Base-by-base conservation (phyloP, 2,329 filamentous ascomycete species). In the Fonsecaea erecta region DNA sequence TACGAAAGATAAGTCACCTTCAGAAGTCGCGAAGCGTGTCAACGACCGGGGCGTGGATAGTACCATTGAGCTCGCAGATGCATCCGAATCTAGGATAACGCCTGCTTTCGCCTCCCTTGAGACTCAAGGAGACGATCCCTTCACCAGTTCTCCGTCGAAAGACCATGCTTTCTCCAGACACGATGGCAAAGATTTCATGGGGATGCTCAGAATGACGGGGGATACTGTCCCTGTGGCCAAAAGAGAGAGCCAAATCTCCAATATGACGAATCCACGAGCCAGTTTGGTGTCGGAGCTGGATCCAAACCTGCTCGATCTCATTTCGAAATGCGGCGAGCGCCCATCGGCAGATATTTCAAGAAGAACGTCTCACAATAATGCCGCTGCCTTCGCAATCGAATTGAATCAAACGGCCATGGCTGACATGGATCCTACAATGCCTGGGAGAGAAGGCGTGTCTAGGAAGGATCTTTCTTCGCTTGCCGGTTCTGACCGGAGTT, bases 211-310 rank as follows among this genome's bases (percentile, higher is more conserved):
- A 40, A 37, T 18, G 7, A 35, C 62, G 32, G 54, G 57, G 14
- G 53, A 53, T 28, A 61, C 30, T n/a, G 46, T 55, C 35, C 8
- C 54, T 14, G 21, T 30, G 6, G 30, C 43, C 21, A 63, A 60
- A 48, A 43, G 59, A 48, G 53, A 48, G 32, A 62, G 52, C 21
- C 48, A 52, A 12, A 43, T 48, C 24, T 59, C 55, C 28, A 28
- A 60, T 46, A 48, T n/a, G n/a, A 55, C 58, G 9, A 28, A 55
- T 35, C 30, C 37, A 30, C 64, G 62, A 21, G 55, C 54, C 26
- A 69, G 68, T 46, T 51, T 70, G n/a, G 32, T 68, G 14, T 64
- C 65, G 21, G 62, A 63, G 11, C 37, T 71, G n/a, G 65, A 71
- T 52, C 66, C 64, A 8, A 59, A 48, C 26, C 52, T 71, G 32